Conservation (phyloP, 2,329 filamentous ascomycete genomes). For the Mycogone perniciosa region DNA sequence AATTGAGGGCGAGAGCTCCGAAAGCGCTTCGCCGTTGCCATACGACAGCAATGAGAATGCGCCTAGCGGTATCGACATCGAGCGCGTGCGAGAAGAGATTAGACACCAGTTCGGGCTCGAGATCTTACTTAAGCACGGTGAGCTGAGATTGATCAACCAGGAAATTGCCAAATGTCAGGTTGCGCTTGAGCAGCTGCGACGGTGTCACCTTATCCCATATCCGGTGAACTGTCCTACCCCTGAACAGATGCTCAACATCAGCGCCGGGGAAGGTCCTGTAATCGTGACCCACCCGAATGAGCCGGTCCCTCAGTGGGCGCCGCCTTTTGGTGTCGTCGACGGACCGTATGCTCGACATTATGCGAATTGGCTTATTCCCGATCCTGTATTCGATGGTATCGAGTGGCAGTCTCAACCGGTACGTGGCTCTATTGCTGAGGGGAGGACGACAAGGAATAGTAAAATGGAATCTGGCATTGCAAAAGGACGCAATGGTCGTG, state of each 20-base stretch:
- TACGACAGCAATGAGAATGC: slow-evolving; percentile 18
- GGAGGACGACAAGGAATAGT: slow-evolving; percentile 73
- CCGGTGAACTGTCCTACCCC: slow-evolving; percentile 64
- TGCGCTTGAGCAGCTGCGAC: slow-evolving; percentile 85
- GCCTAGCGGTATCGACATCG: slow-evolving; percentile 29
- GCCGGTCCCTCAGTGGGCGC: slow-evolving; percentile 66
- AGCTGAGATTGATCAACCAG: slow-evolving; percentile 89
- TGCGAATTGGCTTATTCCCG: slow-evolving; percentile 88
- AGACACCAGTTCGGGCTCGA: slow-evolving; percentile 85
- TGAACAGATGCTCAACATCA: slow-evolving; percentile 62
- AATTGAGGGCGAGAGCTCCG: slow-evolving; percentile 19
- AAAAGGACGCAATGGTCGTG: slow-evolving; percentile 45
- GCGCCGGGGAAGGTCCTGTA: slow-evolving; percentile 66
- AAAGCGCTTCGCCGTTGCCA: slow-evolving; percentile 15
- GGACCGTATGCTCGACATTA: slow-evolving; percentile 94
- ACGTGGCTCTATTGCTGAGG: slow-evolving; percentile 51
- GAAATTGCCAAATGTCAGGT: slow-evolving; percentile 94
- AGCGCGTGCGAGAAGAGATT: slow-evolving; percentile 63
- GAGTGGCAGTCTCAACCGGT: slow-evolving; percentile 38
- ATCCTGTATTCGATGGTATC: slow-evolving; percentile 74
- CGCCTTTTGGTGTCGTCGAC: slow-evolving; percentile 84
- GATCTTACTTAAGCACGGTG: slow-evolving; percentile 89
- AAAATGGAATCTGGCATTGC: slow-evolving; percentile 38
- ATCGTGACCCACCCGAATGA: slow-evolving; percentile 56
- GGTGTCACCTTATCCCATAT: slow-evolving; percentile 88